A percentile compares a stretch with the other conserved stretches of the same genome.
Evolutionary conservation across 2,329 filamentous ascomycete species (phyloP).

Genomic region (Aspergillus nomiae): DNA sequence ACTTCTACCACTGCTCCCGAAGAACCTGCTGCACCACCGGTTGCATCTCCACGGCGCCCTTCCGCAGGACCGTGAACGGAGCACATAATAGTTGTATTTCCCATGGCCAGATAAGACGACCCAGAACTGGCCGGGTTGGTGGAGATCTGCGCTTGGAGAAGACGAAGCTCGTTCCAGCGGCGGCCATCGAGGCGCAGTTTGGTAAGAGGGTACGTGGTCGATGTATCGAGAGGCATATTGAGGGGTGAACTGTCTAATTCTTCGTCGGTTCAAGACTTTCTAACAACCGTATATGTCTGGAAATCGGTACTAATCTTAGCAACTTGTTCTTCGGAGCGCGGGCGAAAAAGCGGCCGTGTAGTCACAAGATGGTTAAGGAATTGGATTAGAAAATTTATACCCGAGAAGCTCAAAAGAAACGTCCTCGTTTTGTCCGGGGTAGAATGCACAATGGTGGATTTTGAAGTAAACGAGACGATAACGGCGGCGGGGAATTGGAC

Average conservation of each 20-base stretch:
- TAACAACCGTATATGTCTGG: background rate
- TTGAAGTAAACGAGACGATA: background rate
- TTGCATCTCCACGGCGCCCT: constrained; percentile 53
- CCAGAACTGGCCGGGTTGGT: constrained; percentile 93
- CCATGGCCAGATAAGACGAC: constrained; percentile 92
- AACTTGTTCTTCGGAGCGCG: background rate
- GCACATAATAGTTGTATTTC: constrained; percentile 96
- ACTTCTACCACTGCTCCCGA: constrained; percentile 72
- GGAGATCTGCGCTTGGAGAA: constrained; percentile 83
- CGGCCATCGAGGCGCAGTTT: constrained; percentile 80
- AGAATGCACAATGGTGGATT: background rate
- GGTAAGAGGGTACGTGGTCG: constrained; percentile 84
- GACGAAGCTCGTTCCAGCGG: constrained; percentile 95
- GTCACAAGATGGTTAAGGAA: background rate
- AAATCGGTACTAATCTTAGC: background rate
- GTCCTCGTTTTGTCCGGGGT: background rate
- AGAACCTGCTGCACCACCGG: constrained; percentile 46
- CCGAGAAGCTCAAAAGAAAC: background rate
- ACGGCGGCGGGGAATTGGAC: background rate
- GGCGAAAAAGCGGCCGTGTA: background rate
- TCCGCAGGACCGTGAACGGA: constrained; percentile 86
- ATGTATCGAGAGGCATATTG: constrained; percentile 90
- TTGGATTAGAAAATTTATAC: no score
- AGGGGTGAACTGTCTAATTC: background rate
- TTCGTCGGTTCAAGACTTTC: constrained; percentile 1